Percentiles rank a stretch among this genome's conserved stretches.
phyloP scores from a whole-genome alignment of 208 protist genomes.

The Leishmania lainsoni region DNA sequence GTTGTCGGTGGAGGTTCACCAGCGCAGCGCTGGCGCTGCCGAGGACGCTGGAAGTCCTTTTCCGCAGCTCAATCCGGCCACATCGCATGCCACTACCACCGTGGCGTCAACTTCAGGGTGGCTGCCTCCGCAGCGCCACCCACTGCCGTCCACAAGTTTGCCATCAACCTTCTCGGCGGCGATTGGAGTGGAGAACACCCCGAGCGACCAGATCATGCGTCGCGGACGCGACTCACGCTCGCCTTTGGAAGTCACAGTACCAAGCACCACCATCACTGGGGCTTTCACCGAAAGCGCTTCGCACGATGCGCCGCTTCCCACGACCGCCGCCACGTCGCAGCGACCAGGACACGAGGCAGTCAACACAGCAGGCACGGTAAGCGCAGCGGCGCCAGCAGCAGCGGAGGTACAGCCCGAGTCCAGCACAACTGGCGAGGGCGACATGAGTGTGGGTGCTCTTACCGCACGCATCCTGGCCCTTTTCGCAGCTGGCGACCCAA shows the following conservation, averaged over 20 bases:
- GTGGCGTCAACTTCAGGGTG: neutral
- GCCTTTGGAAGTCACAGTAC: neutral
- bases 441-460: constrained; percentile 17
- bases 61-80: neutral
- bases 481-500: constrained; percentile 24
- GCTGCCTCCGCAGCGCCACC: neutral
- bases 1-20: neutral
- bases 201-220: constrained; percentile 31
- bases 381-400: neutral
- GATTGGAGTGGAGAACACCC: constrained; percentile 3
- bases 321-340: neutral
- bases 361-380: neutral
- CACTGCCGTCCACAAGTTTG: neutral
- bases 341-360: neutral
- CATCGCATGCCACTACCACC: neutral
- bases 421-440: neutral
- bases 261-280: neutral
- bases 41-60: neutral
- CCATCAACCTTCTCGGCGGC: constrained; percentile 2
- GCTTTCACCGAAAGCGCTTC: neutral
- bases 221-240: constrained; percentile 18
- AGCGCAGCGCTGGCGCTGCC: neutral
- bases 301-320: neutral
- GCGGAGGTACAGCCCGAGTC: neutral
- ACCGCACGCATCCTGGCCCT: constrained; percentile 41